Evolutionary conservation across 129 eudicot genomes (phyloP).

Genomic region (Tagetes patula): DNA sequence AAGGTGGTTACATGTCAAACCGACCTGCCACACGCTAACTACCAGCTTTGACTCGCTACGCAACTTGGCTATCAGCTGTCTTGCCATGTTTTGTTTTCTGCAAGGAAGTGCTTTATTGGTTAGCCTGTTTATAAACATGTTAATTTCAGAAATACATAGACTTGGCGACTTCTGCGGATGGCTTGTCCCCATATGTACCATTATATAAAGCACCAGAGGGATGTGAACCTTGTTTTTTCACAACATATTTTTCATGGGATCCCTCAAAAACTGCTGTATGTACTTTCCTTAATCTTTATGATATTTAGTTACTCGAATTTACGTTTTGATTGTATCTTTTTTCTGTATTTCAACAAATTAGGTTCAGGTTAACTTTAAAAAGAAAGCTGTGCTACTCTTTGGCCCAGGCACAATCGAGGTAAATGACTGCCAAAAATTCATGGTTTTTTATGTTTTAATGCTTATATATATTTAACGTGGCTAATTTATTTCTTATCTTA

Average conservation of each 20-base stretch:
- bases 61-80: not conserved
- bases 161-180: slow-evolving; percentile 72
- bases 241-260: slow-evolving; percentile 91
- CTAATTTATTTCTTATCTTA: slow-evolving; percentile 5
- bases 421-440: slow-evolving; percentile 1
- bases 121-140: slow-evolving; percentile 8
- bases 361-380: slow-evolving; percentile 77
- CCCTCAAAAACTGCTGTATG: slow-evolving; percentile 82
- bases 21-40: not conserved
- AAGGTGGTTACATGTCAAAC: not conserved
- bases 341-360: slow-evolving; percentile 28
- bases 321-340: slow-evolving; percentile 10
- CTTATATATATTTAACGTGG: not conserved
- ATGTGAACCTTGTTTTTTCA: slow-evolving; percentile 94
- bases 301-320: not conserved
- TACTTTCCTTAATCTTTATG: slow-evolving; percentile 2
- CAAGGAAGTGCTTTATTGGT: not conserved
- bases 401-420: slow-evolving; percentile 74
- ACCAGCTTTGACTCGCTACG: not conserved
- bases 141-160: slow-evolving; percentile 76
- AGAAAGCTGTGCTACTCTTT: slow-evolving; percentile 72
- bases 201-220: slow-evolving; percentile 78
- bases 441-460: not conserved
- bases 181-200: slow-evolving; percentile 73
- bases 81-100: slow-evolving; percentile 3